phyloP scores from a whole-genome alignment of 202 grass and related monocot genomes.

The Sporobolus alterniflorus region DNA sequence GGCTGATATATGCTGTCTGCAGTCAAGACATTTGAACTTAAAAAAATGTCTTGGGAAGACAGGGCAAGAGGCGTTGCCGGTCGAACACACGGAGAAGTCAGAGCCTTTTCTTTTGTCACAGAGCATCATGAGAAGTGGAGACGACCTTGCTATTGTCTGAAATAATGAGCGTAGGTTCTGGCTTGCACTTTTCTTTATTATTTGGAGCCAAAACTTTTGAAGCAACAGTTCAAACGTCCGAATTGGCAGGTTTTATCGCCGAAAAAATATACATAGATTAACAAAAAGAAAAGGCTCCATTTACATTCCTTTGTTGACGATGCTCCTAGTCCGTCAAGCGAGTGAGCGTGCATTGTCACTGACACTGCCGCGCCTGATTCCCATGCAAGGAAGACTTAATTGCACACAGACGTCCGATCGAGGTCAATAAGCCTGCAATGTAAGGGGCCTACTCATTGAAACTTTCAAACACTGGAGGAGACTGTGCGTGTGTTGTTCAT shows the following conservation, averaged over 20 bases:
- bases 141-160: conserved; percentile 1
- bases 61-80: background rate
- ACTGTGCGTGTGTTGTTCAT: background rate
- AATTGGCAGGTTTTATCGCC: conserved; percentile 23
- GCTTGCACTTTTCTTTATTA: background rate
- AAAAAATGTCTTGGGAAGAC: background rate
- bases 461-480: background rate
- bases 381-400: background rate
- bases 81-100: background rate
- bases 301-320: conserved; percentile 55
- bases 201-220: conserved; percentile 18
- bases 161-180: background rate
- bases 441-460: background rate
- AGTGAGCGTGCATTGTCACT: conserved; percentile 16
- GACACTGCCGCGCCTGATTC: background rate
- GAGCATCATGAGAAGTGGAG: background rate
- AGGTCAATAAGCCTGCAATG: conserved; percentile 18
- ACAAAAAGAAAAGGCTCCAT: background rate
- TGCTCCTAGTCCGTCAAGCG: conserved; percentile 1
- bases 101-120: background rate
- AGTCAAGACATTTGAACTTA: background rate
- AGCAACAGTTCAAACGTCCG: conserved; percentile 30
- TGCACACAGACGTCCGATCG: background rate
- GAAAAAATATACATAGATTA: background rate
- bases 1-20: background rate